A percentile compares a stretch with the other conserved stretches of the same genome.
Conservation (phyloP, 2,329 filamentous ascomycete genomes). For the Penicillium sp. region DNA sequence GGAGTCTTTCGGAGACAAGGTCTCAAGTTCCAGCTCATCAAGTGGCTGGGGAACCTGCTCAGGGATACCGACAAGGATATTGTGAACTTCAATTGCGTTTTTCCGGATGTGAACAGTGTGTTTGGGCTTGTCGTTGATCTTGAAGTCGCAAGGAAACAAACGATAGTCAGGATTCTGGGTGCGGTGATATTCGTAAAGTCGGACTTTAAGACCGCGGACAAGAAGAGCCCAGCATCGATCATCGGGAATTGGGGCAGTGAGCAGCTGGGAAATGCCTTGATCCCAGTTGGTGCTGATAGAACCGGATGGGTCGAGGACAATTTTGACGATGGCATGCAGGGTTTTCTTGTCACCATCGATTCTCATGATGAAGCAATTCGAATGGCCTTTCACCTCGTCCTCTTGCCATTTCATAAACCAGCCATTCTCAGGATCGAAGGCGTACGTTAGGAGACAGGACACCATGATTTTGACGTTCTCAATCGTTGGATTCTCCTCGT, state of each 20-base stretch:
- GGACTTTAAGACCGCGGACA: slow-evolving; percentile 1
- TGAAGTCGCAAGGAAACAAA: slow-evolving; percentile 5
- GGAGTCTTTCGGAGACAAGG: not conserved
- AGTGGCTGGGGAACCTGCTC: not conserved
- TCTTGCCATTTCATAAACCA: not conserved
- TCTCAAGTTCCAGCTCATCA: not conserved
- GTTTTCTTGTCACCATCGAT: not conserved
- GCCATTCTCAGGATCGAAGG: not conserved
- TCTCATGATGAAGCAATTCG: not conserved
- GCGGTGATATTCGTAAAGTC: slow-evolving; percentile 2
- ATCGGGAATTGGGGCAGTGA: not conserved
- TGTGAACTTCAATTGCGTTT: not conserved
- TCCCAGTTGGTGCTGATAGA: not conserved
- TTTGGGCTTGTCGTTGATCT: not conserved
- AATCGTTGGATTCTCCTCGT: not conserved
- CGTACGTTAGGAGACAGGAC: not conserved
- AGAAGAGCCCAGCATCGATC: slow-evolving; percentile 6
- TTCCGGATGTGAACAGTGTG: slow-evolving; percentile 1
- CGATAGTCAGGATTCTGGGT: not conserved
- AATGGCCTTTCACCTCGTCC: not conserved
- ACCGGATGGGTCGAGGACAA: not conserved
- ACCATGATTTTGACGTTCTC: not conserved
- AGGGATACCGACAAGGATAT: not conserved
- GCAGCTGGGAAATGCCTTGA: not conserved
- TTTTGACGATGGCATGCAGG: slow-evolving; percentile 2